Base-by-base conservation (phyloP, 371 early-diverging fungal species). In the Gilbertella persicaria region DNA sequence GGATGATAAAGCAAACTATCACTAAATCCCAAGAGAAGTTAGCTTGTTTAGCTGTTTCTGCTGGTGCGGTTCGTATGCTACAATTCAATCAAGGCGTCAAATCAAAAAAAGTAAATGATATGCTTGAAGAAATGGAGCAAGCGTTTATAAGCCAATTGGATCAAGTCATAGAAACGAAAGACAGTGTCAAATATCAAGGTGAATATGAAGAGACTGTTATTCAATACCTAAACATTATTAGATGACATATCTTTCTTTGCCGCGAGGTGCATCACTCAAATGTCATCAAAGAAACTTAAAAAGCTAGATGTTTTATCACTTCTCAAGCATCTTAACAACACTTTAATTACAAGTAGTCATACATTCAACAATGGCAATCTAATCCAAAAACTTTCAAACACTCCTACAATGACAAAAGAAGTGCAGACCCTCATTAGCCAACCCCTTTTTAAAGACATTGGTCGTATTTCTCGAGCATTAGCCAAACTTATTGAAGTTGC, bases 391-490 rank as follows among this genome's bases (percentile, higher is more conserved):
- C 21, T 73, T 13, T 20, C 28, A 17, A 62, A 60, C 21, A 58
- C 50, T 2, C 42, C 60, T 19, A 42, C 46, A 5, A 20, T 35
- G 3, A 48, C 57, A 17, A 39, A 50, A 0, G 29, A 57, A 13
- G 36, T 73, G 1, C 46, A 54, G 1, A 23, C 43, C 3, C 52
- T 73, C 14, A 20, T 54, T 0, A 24, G 63, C 1, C 53, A 64
- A 6, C 58, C 67, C n/a, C 24, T 73, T 4, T 64, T 67, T 40
- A 77, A 71, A 50, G 74, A 77, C 26, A 64, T 77, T 45, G 78
- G 78, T 10, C 60, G 78, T 53, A 63, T 77, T 12, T 73, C 72
- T 17, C 62, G 78, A 25, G 66, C 70, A 0, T 53, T 69, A 16
- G 74, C 62, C 5, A 67, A 66, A 21, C 19, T 69, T 0, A 60